Base-by-base conservation (phyloP, 768 basidiomycete species). In the Glaciozyma martinii region DNA sequence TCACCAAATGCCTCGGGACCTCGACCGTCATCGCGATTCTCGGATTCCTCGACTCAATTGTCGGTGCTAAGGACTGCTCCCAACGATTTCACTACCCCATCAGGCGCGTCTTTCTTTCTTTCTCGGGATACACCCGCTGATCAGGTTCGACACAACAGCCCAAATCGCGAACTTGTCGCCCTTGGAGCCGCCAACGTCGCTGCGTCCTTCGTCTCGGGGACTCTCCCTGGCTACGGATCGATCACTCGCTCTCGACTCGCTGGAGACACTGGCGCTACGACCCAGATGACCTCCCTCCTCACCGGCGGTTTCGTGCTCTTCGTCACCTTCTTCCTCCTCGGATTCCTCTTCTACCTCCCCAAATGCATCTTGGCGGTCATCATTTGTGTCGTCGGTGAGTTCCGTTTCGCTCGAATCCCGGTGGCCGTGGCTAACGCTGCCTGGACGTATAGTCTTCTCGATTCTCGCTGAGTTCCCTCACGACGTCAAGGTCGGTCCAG, bases 141-240 rank as follows among this genome's bases (percentile, higher is more conserved):
- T 49, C 8, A 1, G 3, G 23, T 40, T 58, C 15, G 18, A n/a
- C n/a, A n/a, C 19, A 21, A 16, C 57, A 59, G 63, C 68, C 90
- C 92, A 0, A 99, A 98, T 75, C 86, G 95, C 33, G 95, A 99
- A 74, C 81, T 98, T 2, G 93, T 97, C 30, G 95, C 95, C 1
- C 80, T 99, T 23, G 91, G 79, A 19, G 53, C 63, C 7, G 71
- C 70, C 6, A 74, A 74, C 66, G 56, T 75, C 30, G 61, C 54
- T 13, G 86, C 80, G 1, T 86, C 89, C 1, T 86, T 93, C 72
- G 78, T 97, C 60, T 87, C 89, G 5, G 94, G 95, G 2, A 88
- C 89, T 0, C 80, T 98, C 3, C 92, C 93, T 6, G 90, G 90
- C 0, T 95, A 86, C 74, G 95, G 94, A 3, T 90, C 89, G 7